Conservation (phyloP, 805 yeast species). For the Pachysolen tannophilus region DNA sequence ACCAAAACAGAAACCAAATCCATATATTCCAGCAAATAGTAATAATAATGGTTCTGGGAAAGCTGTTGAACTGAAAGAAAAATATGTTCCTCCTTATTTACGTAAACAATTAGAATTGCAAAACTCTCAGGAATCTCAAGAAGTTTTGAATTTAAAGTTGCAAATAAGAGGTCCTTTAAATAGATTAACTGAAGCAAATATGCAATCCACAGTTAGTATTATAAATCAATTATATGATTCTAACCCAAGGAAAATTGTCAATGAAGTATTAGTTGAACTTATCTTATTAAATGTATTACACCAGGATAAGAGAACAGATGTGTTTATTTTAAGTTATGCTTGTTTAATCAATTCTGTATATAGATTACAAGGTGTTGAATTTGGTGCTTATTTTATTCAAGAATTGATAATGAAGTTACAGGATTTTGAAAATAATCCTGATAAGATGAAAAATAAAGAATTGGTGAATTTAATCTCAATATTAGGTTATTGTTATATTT, state of each 20-base stretch:
- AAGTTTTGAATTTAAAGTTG: conserved; percentile 41
- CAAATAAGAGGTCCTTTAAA: conserved; percentile 78
- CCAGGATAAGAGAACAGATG: conserved; percentile 64
- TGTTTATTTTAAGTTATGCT: conserved; percentile 73
- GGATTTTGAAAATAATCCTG: conserved; percentile 22
- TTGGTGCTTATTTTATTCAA: conserved; percentile 84
- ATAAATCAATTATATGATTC: conserved; percentile 53
- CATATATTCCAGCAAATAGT: conserved; percentile 64
- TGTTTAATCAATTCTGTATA: conserved; percentile 69
- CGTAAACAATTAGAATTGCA: conserved; percentile 33
- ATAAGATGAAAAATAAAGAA: conserved; percentile 23
- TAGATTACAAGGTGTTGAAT: conserved; percentile 74
- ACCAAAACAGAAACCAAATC: conserved; percentile 51
- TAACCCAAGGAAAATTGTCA: conserved; percentile 76
- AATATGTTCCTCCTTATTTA: conserved; percentile 84
- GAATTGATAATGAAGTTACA: conserved; percentile 67
- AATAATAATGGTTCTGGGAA: no score
- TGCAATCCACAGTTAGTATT: conserved; percentile 61
- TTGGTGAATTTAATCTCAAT: conserved; percentile 56
- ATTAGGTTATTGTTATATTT: conserved; percentile 66
- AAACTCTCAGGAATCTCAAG: conserved; percentile 29
- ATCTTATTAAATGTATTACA: conserved; percentile 56
- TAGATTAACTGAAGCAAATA: conserved; percentile 82
- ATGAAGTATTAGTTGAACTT: conserved; percentile 54
- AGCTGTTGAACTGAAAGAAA: conserved; percentile 20